These are phyloP conservation scores for Globisporangium cylindrosporum DNA, from an alignment of 352 stramenopile species.

Conservation along the genomic window DNA sequence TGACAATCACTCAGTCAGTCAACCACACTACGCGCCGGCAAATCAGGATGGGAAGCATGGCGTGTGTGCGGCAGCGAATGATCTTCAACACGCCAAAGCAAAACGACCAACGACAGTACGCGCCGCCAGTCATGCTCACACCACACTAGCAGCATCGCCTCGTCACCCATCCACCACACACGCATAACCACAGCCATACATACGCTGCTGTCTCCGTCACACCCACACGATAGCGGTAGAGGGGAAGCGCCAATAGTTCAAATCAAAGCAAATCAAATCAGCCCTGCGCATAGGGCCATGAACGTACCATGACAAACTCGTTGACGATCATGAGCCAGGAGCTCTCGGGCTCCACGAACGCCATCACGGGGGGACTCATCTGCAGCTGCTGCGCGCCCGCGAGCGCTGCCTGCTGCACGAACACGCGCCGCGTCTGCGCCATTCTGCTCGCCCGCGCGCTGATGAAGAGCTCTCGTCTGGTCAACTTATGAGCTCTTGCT, in stretches of 20 bases:
- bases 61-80: background rate
- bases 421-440: slow-evolving; percentile 59
- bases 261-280: background rate
- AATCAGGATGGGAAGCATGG: background rate
- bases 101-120: too few relatives aligned
- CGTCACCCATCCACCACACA: too few relatives aligned
- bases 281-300: background rate
- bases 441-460: slow-evolving; percentile 14
- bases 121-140: too few relatives aligned
- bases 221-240: background rate
- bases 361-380: slow-evolving; percentile 48
- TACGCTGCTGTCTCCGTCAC: background rate
- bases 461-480: background rate
- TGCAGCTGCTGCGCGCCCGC: slow-evolving; percentile 27
- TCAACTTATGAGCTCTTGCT: background rate
- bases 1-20: background rate
- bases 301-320: slow-evolving; percentile 73
- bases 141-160: too few relatives aligned
- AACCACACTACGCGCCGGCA: background rate
- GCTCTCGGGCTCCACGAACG: slow-evolving; percentile 57
- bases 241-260: background rate
- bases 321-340: slow-evolving; percentile 67
- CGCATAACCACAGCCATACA: background rate
- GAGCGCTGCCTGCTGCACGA: slow-evolving; percentile 56
- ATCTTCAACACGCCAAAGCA: background rate